Percentiles rank a stretch among this genome's conserved stretches.
Evolutionary conservation across 352 stramenopile genomes (phyloP).

Genomic region (Phytophthora pistaciae): DNA sequence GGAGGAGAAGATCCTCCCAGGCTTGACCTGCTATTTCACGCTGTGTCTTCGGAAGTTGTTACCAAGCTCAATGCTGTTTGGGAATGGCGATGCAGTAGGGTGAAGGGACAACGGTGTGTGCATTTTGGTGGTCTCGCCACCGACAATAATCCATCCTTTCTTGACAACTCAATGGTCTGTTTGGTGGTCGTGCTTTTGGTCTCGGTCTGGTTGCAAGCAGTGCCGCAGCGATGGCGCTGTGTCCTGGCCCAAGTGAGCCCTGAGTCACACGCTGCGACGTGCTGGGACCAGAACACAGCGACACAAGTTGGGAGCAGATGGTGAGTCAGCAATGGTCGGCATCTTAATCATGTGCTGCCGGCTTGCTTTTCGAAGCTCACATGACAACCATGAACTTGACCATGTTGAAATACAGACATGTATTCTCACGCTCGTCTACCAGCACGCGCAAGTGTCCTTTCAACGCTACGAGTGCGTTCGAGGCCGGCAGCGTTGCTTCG

Average conservation of each 20-base stretch:
- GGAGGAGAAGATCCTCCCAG: not conserved
- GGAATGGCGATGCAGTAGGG: not conserved
- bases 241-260: too few relatives aligned
- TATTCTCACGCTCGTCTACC: not conserved
- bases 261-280: slow-evolving; percentile 1
- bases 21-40: slow-evolving; percentile 1
- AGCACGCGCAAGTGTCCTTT: slow-evolving; percentile 8
- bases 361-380: not conserved
- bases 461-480: slow-evolving; percentile 5
- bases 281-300: slow-evolving; percentile 20
- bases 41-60: not conserved
- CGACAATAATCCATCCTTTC: slow-evolving; percentile 29
- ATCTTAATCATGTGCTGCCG: slow-evolving; percentile 1
- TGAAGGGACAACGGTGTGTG: slow-evolving; percentile 4
- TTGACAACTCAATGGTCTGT: slow-evolving; percentile 9
- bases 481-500: not conserved
- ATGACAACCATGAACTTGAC: not conserved
- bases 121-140: slow-evolving; percentile 22
- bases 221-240: too few relatives aligned
- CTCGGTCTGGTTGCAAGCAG: not conserved
- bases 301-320: slow-evolving; percentile 25
- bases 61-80: not conserved
- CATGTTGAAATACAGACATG: slow-evolving; percentile 2
- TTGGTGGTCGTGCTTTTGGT: not conserved
- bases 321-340: slow-evolving; percentile 18